A percentile compares a stretch with the other conserved stretches of the same genome.
These are phyloP conservation scores for Colletotrichum echinochloae DNA, from an alignment of 2,329 filamentous ascomycete species.

Conservation along the genomic window DNA sequence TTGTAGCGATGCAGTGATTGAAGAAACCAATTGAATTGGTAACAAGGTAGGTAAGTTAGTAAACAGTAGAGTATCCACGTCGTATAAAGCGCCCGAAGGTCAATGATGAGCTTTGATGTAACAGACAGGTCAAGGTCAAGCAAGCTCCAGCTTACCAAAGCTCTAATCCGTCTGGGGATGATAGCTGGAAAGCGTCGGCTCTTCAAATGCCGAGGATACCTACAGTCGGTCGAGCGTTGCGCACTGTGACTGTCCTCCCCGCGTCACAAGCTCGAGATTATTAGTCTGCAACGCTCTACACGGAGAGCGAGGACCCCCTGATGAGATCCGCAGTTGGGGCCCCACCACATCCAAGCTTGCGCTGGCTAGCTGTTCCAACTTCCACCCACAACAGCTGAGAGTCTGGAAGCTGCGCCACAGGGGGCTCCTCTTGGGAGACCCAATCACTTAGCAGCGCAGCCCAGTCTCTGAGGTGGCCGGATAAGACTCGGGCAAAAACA, in stretches of 20 bases:
- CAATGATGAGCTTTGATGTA: conserved; percentile 18
- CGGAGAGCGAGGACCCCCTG: too few species aligned
- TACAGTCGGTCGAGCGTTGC: conserved; percentile 33
- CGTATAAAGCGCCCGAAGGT: background rate
- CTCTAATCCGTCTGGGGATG: conserved; percentile 10
- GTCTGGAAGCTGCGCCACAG: conserved; percentile 28
- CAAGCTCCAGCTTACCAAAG: conserved; percentile 25
- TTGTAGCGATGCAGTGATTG: background rate
- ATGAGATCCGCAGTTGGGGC: conserved; percentile 5
- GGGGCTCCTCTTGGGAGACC: conserved; percentile 7
- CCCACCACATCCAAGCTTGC: conserved; percentile 14
- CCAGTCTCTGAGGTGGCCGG: conserved; percentile 19
- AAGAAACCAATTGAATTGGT: conserved; percentile 2
- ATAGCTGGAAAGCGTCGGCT: conserved; percentile 49
- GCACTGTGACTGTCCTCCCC: conserved; percentile 27
- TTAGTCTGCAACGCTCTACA: background rate
- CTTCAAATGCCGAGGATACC: conserved; percentile 45
- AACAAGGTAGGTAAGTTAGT: too few species aligned
- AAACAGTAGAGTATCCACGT: background rate
- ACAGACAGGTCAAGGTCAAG: conserved; percentile 18
- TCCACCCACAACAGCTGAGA: background rate
- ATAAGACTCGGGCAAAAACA: conserved; percentile 38
- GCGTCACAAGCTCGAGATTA: conserved; percentile 36
- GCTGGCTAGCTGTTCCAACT: background rate
- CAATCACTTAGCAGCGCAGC: conserved; percentile 23